Conservation (phyloP, 2,329 filamentous ascomycete species). For the Monosporascus cannonballus region DNA sequence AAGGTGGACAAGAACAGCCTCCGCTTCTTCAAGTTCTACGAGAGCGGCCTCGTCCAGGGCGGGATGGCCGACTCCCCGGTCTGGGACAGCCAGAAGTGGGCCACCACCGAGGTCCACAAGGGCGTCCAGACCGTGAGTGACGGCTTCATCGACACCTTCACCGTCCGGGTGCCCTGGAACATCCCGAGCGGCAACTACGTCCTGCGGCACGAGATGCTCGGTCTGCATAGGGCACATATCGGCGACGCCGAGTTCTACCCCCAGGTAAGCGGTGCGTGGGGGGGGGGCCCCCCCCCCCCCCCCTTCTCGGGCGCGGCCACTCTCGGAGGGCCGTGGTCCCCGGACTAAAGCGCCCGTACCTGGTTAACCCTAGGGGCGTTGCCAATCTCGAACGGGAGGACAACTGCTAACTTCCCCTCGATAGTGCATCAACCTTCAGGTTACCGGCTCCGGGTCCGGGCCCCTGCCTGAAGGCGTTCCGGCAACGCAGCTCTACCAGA, state of each 20-base stretch:
- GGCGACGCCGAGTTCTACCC: conserved; percentile 19
- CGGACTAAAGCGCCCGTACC: too few species aligned
- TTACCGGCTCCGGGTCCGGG: conserved; percentile 12
- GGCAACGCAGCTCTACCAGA: conserved; percentile 12
- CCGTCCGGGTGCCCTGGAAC: conserved; percentile 13
- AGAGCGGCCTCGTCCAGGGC: conserved; percentile 21
- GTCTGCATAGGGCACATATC: conserved; percentile 18
- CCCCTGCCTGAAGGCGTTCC: conserved; percentile 7
- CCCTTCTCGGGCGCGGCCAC: too few species aligned
- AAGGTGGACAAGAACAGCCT: conserved; percentile 24
- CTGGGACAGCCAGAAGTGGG: conserved; percentile 38
- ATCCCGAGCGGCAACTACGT: conserved; percentile 27
- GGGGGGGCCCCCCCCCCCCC: too few species aligned
- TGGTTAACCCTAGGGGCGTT: background rate
- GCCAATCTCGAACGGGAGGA: background rate
- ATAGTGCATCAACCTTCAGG: conserved; percentile 20
- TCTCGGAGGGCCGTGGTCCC: too few species aligned
- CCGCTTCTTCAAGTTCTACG: conserved; percentile 25
- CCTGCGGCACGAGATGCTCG: conserved; percentile 21
- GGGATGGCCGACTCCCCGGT: conserved; percentile 30
- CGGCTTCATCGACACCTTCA: conserved; percentile 35
- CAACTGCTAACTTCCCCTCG: background rate
- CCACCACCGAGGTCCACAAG: conserved; percentile 35
- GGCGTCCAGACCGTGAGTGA: conserved; percentile 38
- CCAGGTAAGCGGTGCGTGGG: conserved; percentile 10